Conservation (phyloP, 108 stramenopile genomes). For the Chaetoceros tenuissimus region DNA sequence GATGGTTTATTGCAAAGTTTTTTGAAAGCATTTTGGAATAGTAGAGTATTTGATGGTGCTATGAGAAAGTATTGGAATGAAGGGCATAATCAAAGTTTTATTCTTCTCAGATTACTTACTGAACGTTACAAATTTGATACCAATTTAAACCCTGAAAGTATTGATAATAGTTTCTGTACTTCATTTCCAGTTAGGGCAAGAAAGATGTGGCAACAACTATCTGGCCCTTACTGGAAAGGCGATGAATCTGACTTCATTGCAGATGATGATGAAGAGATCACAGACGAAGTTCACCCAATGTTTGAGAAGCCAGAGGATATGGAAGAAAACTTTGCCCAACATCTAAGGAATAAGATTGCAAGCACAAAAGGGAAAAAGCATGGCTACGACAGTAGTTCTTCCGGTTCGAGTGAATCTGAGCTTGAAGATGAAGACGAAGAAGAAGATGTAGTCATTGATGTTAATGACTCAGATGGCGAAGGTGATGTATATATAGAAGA, state of each 20-base stretch:
- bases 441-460: not conserved
- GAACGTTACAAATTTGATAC: not conserved
- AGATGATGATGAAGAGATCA: not conserved
- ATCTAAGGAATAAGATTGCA: not conserved
- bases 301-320: not conserved
- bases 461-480: not conserved
- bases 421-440: not conserved
- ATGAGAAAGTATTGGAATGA: conserved; percentile 63
- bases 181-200: not conserved
- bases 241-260: not conserved
- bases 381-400: not conserved
- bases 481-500: not conserved
- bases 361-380: not conserved
- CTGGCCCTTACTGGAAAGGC: not conserved
- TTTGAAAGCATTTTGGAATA: conserved; percentile 21
- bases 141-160: not conserved
- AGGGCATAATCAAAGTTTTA: conserved; percentile 52
- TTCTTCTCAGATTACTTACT: not conserved
- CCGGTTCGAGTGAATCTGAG: not conserved
- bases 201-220: not conserved
- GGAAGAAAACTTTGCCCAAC: not conserved
- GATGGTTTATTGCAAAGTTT: conserved; percentile 70
- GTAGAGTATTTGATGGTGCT: conserved; percentile 37
- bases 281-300: not conserved
- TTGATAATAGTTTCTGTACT: not conserved